These are phyloP conservation scores for Luffa acutangula DNA, from an alignment of 306 rosid species.

Conservation along the genomic window DNA sequence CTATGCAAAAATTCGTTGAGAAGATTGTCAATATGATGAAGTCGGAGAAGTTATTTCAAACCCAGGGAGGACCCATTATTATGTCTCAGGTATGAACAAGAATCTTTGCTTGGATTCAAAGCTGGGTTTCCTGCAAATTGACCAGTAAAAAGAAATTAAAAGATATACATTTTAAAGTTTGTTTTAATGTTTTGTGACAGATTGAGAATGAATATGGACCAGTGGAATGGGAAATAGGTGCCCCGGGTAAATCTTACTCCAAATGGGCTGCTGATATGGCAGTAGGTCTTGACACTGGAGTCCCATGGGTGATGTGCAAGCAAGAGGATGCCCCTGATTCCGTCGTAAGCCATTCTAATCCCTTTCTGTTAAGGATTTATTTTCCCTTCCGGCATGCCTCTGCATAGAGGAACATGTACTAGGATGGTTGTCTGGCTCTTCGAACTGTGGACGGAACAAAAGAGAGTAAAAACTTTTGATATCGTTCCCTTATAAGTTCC, in stretches of 20 bases:
- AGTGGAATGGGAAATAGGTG: constrained; percentile 75
- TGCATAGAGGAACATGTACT: background rate
- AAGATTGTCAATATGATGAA: constrained; percentile 77
- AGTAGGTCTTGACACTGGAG: constrained; percentile 68
- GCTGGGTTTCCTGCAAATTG: constrained; percentile 1
- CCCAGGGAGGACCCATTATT: constrained; percentile 92
- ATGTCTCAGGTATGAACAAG: constrained; percentile 50
- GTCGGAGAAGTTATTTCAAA: constrained; percentile 60
- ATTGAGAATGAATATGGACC: constrained; percentile 92
- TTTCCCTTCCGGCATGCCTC: background rate
- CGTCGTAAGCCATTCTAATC: constrained; percentile 30
- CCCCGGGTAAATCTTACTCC: constrained; percentile 71
- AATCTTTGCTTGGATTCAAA: constrained; percentile 10
- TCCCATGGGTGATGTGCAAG: constrained; percentile 99
- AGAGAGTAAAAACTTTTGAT: background rate
- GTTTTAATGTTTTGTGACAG: constrained; percentile 29
- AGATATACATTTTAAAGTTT: background rate
- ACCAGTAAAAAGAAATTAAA: background rate
- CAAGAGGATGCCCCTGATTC: constrained; percentile 98
- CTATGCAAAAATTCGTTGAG: constrained; percentile 70
- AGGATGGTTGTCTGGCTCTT: background rate
- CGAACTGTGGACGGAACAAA: background rate
- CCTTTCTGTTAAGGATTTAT: background rate
- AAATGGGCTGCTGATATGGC: constrained; percentile 95
- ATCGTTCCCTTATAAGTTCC: background rate